Conservation (phyloP, 2,329 filamentous ascomycete species). For the Chrysosporium keratinophilum region DNA sequence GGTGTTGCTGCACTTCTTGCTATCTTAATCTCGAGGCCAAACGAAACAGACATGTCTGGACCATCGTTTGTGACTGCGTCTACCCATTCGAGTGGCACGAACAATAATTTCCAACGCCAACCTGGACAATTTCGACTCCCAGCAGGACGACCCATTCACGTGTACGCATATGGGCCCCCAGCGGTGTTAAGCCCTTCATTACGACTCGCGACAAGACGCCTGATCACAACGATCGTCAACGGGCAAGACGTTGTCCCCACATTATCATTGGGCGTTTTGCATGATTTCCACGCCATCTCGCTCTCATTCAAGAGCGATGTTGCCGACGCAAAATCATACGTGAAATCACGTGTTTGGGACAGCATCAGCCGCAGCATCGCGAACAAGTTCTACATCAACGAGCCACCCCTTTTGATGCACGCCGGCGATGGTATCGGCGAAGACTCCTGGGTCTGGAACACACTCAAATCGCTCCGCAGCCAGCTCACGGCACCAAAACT, state of each 20-base stretch:
- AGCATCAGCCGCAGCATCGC: conserved; percentile 52
- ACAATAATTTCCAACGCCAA: conserved; percentile 16
- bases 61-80: conserved; percentile 54
- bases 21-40: conserved; percentile 58
- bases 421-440: conserved; percentile 47
- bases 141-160: conserved; percentile 60
- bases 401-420: conserved; percentile 35
- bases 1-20: conserved; percentile 60
- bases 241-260: conserved; percentile 64
- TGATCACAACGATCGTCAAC: conserved; percentile 66
- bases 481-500: conserved; percentile 61
- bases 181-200: conserved; percentile 61
- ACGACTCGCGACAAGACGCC: conserved; percentile 57
- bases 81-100: conserved; percentile 2
- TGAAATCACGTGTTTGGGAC: conserved; percentile 56
- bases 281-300: conserved; percentile 63
- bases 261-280: conserved; percentile 61
- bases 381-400: conserved; percentile 50
- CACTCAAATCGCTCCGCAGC: conserved; percentile 55
- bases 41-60: conserved; percentile 35
- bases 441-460: conserved; percentile 57
- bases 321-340: conserved; percentile 54
- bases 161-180: conserved; percentile 68
- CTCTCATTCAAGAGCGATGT: conserved; percentile 64
- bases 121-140: conserved; percentile 45